These are phyloP conservation scores for Zasmidium citrigriseum DNA, from an alignment of 2,329 filamentous ascomycete species.

Conservation along the genomic window DNA sequence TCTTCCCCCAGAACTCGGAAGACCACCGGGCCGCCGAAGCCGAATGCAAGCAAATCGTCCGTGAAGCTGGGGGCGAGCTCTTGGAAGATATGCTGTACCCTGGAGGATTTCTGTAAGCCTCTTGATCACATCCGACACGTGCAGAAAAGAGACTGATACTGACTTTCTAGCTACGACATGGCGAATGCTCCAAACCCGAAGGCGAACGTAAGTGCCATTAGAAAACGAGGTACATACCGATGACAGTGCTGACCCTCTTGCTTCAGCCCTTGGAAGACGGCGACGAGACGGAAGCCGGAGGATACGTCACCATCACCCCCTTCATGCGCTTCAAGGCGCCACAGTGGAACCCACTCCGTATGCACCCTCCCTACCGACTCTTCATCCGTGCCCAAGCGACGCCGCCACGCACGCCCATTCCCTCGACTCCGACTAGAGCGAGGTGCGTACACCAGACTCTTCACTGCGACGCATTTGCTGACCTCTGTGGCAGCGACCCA, in stretches of 20 bases:
- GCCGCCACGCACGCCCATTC: too few relatives aligned
- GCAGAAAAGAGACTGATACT: background rate
- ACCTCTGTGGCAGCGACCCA: too few relatives aligned
- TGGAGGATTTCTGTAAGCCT: conserved; percentile 22
- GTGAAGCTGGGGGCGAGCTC: conserved; percentile 16
- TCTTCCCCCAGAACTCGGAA: conserved; percentile 11
- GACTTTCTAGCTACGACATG: background rate
- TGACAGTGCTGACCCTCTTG: background rate
- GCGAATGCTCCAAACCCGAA: background rate
- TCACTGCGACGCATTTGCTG: too few relatives aligned
- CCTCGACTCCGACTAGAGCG: too few relatives aligned
- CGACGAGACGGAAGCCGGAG: conserved; percentile 5
- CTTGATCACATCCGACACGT: conserved; percentile 2
- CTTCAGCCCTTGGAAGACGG: conserved; percentile 6
- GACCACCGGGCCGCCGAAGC: conserved; percentile 14
- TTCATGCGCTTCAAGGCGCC: conserved; percentile 16
- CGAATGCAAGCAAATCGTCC: conserved; percentile 18
- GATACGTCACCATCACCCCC: conserved; percentile 9
- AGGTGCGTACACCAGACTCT: too few relatives aligned
- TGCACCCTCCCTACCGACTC: too few relatives aligned
- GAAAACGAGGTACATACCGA: background rate
- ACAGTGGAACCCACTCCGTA: conserved; percentile 11
- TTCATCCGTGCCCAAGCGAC: too few relatives aligned
- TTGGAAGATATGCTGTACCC: conserved; percentile 17
- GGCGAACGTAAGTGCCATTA: background rate